Conservation (phyloP, 495 filamentous ascomycete genomes). For the Hypoxylon crocopeplum region DNA sequence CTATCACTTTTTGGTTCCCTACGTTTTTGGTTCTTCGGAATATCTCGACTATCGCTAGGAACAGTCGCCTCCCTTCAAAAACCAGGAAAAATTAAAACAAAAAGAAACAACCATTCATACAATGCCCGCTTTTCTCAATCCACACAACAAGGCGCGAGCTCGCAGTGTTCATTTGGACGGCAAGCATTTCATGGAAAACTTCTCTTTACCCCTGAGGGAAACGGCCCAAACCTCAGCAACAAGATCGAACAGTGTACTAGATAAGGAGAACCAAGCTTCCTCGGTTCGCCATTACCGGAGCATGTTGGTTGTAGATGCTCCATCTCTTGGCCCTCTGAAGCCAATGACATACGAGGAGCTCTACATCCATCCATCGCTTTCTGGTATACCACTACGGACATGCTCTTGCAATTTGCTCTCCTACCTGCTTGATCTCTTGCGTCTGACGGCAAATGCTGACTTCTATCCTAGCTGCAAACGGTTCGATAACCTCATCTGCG, state of each 20-base stretch:
- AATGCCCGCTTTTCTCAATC: slow-evolving; percentile 52
- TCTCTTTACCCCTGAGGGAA: slow-evolving; percentile 32
- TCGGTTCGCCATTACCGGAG: slow-evolving; percentile 53
- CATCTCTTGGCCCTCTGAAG: slow-evolving; percentile 52
- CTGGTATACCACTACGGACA: slow-evolving; percentile 47
- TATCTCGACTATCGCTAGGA: slow-evolving; percentile 43
- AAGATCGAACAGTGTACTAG: slow-evolving; percentile 47
- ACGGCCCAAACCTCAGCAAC: slow-evolving; percentile 28
- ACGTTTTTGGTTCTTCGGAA: slow-evolving; percentile 46
- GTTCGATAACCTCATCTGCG: slow-evolving; percentile 68
- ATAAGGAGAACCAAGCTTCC: slow-evolving; percentile 42
- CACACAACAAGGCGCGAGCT: slow-evolving; percentile 49
- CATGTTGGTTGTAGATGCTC: slow-evolving; percentile 57
- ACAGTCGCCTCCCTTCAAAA: slow-evolving; percentile 34
- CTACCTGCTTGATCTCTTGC: slow-evolving; percentile 12
- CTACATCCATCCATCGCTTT: slow-evolving; percentile 40
- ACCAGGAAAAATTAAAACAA: slow-evolving; percentile 30
- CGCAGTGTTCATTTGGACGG: slow-evolving; percentile 56
- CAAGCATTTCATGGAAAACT: slow-evolving; percentile 34
- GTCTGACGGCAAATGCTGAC: slow-evolving; percentile 37
- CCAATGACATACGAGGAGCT: slow-evolving; percentile 57
- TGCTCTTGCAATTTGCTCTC: slow-evolving; percentile 33
- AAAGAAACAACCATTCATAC: slow-evolving; percentile 18
- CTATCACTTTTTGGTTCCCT: slow-evolving; percentile 49
- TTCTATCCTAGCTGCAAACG: slow-evolving; percentile 57